These are phyloP conservation scores for Arabidopsis lyrata DNA, from an alignment of 441 rosid genomes.

Conservation along the genomic window DNA sequence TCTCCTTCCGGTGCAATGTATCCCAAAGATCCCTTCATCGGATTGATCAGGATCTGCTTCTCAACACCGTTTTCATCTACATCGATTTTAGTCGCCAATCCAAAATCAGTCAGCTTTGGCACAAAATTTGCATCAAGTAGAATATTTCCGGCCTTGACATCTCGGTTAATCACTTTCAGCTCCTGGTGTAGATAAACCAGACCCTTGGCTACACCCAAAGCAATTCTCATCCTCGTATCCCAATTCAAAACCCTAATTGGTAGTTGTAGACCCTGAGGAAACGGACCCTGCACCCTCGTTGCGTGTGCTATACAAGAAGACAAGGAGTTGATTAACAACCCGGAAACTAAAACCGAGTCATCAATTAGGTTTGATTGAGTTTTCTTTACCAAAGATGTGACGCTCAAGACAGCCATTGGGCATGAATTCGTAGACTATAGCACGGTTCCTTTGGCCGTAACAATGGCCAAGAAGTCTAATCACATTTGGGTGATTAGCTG, in stretches of 20 bases:
- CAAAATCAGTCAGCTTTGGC: slow-evolving; percentile 42
- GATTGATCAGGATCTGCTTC: not conserved
- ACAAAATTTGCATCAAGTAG: slow-evolving; percentile 17
- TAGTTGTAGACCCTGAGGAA: not conserved
- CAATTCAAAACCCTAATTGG: slow-evolving; percentile 13
- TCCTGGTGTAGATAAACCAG: slow-evolving; percentile 17
- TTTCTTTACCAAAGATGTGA: slow-evolving; percentile 14
- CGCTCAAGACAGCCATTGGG: slow-evolving; percentile 24
- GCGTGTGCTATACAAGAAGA: not conserved
- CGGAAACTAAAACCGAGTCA: not conserved
- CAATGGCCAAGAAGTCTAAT: slow-evolving; percentile 28
- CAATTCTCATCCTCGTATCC: slow-evolving; percentile 27
- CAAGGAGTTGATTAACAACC: not conserved
- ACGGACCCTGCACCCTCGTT: not conserved
- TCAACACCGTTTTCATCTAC: not conserved
- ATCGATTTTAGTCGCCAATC: slow-evolving; percentile 9
- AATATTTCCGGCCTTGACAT: slow-evolving; percentile 27
- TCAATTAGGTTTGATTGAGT: not conserved
- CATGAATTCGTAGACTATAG: slow-evolving; percentile 35
- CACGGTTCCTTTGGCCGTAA: not conserved
- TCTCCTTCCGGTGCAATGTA: slow-evolving; percentile 37
- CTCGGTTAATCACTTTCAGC: slow-evolving; percentile 21
- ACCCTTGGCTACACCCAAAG: slow-evolving; percentile 29
- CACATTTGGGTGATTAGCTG: slow-evolving; percentile 33
- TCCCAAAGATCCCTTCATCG: slow-evolving; percentile 27